Base-by-base conservation (phyloP, 257 asterid species). In the Leptodermis oblonga region DNA sequence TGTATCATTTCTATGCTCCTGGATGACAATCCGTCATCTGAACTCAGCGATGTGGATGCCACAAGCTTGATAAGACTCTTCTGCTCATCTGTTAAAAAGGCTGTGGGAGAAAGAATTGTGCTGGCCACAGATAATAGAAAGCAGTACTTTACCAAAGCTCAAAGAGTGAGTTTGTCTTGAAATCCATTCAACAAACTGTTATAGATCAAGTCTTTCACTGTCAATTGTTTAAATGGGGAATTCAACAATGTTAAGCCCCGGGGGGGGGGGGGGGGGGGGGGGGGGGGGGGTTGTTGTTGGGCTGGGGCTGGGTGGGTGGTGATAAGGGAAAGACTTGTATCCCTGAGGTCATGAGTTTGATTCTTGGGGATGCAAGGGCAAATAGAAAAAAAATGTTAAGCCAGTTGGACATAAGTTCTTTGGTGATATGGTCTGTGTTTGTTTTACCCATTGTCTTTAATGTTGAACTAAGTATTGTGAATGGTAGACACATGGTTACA, bases 31-130 rank as follows among this genome's bases (percentile, higher is more conserved):
- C 81, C 93, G 54, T 83, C 90, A 33, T 73, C 82, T 73, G 97
- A 94, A 85, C 95, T 89, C 77, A 90, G 85, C 60, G 97, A 91
- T 58, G 83, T 59, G 72, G 99, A 91, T 78, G 87, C 99, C 39
- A 87, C 96, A 63, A 90, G 89, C 83, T 82, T 94, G 87, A 89
- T 91, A 71, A 86, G 99, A 77, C 95, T 91, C 73, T 85, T 94
- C 68, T 84, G 78, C 80, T 91, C 97, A 53, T 94, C 99, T 64
- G 70, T 84, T n/a, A 86, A 84, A 74, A 94, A 94, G 90, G 96
- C 99, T 51, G 92, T 94, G 28, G 97, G 97, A 67, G 97, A 89
- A 84, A 91, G 85, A 83, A 94, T 94, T 70, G 96, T 94, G 73
- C 97, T 97, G 75, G 92, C 89, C 42, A 88, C 87, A 72, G 97